Base-by-base conservation (phyloP, 495 filamentous ascomycete genomes). In the Penicillium maclennaniae region DNA sequence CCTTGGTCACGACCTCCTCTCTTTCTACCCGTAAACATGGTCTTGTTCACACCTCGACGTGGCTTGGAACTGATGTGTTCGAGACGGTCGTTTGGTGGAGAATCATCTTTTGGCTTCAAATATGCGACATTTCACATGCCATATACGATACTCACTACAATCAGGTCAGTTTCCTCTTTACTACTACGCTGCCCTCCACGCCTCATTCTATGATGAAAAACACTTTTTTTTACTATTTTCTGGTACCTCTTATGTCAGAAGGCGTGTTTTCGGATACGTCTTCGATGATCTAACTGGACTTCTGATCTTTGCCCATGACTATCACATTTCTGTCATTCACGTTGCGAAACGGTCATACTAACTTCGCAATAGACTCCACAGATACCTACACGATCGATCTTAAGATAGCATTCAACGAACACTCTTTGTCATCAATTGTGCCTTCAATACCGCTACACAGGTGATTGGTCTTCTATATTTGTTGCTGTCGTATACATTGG, bases 241-340 rank as follows among this genome's bases (percentile, higher is more conserved):
- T 83, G 79, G 79, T 82, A 83, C 79, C 79, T 83, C 79, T 83
- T 83, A 79, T 80, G 74, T 81, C 71, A 82, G 78, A 68, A 64
- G 58, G 58, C 58, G 65, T 63, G 62, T 68, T 58, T 70, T 59
- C 69, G 69, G 72, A 67, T 64, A 51, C 59, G 62, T 60, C 66
- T 73, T 70, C 79, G 63, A 80, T 83, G 79, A 81, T 80, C 79
- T 79, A 77, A 72, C 68, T 71, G 79, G 79, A 81, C 79, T 82
- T 83, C 79, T 83, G 79, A 83, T 60, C 48, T 25, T n/a, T 57
- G 56, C 48, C 55, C 31, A 43, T 59, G 20, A 27, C 36, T 51
- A 51, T 34, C 38, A 39, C 7, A 36, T 41, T 43, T 31, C 21
- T 58, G 36, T 44, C 47, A 45, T 45, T 36, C 14, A 46, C 21